Evolutionary conservation across 2,329 filamentous ascomycete species (phyloP).

Genomic region (Monosporascus sp.): DNA sequence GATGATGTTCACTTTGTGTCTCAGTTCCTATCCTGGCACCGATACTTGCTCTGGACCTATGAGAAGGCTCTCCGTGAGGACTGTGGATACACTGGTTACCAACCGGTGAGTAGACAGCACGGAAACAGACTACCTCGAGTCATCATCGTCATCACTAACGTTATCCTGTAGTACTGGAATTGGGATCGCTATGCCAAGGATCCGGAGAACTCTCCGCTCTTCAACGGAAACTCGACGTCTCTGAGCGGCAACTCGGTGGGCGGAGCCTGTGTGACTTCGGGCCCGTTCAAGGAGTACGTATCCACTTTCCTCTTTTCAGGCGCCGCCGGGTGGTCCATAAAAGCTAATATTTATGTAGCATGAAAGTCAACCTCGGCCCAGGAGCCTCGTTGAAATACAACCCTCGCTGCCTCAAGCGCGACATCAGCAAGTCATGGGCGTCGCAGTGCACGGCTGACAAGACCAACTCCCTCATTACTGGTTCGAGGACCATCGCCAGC

Average conservation of each 20-base stretch:
- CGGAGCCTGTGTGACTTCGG: slow-evolving; percentile 42
- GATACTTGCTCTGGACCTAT: slow-evolving; percentile 14
- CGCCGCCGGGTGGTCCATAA: no score
- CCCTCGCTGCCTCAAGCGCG: slow-evolving; percentile 28
- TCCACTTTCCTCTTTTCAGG: slow-evolving; percentile 4
- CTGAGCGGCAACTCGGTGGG: slow-evolving; percentile 39
- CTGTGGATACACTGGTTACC: slow-evolving; percentile 16
- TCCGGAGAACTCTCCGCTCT: slow-evolving; percentile 35
- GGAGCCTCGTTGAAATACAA: slow-evolving; percentile 23
- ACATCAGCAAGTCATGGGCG: no score
- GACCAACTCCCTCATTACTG: slow-evolving; percentile 16
- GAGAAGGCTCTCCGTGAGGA: slow-evolving; percentile 17
- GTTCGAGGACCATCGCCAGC: slow-evolving; percentile 19
- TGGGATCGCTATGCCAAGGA: slow-evolving; percentile 35
- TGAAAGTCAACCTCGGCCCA: slow-evolving; percentile 25
- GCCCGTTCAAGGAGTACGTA: slow-evolving; percentile 29
- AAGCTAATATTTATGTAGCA: not conserved
- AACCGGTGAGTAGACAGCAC: slow-evolving; percentile 10
- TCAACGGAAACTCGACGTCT: slow-evolving; percentile 40
- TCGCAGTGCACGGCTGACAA: slow-evolving; percentile 9
- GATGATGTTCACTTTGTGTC: slow-evolving; percentile 9
- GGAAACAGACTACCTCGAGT: not conserved
- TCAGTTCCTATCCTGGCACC: slow-evolving; percentile 18
- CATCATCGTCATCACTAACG: slow-evolving; percentile 3
- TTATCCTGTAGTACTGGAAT: slow-evolving; percentile 30